Evolutionary conservation across 306 rosid species (phyloP).

Genomic region (Erythrophleum fordii): DNA sequence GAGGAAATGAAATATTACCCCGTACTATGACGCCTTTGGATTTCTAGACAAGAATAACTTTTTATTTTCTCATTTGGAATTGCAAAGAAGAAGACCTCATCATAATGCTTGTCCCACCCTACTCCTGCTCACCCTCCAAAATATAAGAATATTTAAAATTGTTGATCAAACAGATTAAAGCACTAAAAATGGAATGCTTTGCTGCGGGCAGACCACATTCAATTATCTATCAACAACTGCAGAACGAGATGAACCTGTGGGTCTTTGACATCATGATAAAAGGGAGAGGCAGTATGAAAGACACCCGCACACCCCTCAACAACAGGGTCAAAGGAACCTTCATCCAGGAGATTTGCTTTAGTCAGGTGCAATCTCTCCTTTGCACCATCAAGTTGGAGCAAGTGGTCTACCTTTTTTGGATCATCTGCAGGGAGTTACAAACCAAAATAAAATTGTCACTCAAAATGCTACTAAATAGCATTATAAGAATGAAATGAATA

Average conservation of each 20-base stretch:
- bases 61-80: background rate
- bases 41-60: background rate
- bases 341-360: constrained; percentile 24
- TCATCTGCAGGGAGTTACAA: constrained; percentile 8
- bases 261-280: constrained; percentile 11
- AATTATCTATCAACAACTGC: background rate
- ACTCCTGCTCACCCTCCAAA: background rate
- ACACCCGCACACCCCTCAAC: constrained; percentile 23
- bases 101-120: background rate
- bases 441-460: background rate
- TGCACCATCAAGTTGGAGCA: constrained; percentile 23
- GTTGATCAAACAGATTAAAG: background rate
- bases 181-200: background rate
- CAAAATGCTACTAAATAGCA: background rate
- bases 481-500: background rate
- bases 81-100: background rate
- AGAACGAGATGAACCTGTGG: constrained; percentile 12
- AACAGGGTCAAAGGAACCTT: constrained; percentile 15
- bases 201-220: background rate
- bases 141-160: background rate
- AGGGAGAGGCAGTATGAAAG: constrained; percentile 25
- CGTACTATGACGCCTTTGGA: background rate
- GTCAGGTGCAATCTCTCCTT: constrained; percentile 19
- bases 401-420: constrained; percentile 20
- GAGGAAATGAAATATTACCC: background rate